These are phyloP conservation scores for Phaffia rhodozyma DNA, from an alignment of 1,284 basidiomycete species.

Conservation along the genomic window DNA sequence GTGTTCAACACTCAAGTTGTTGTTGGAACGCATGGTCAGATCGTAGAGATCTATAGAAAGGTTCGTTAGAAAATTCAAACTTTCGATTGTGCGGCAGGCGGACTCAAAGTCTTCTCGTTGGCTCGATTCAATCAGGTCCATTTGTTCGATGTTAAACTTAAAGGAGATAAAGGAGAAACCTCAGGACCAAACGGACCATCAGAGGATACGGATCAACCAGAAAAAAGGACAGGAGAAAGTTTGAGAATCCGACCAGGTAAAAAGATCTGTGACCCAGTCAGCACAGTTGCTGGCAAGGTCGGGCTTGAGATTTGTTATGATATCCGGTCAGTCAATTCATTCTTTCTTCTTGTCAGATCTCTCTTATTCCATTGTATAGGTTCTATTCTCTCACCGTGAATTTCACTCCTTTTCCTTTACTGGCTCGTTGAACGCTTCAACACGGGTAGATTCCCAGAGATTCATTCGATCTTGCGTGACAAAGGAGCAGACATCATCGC, in stretches of 20 bases:
- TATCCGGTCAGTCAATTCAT: slow-evolving; percentile 29
- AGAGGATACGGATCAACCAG: slow-evolving; percentile 23
- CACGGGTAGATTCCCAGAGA: slow-evolving; percentile 36
- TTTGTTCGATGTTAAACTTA: slow-evolving; percentile 42
- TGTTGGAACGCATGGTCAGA: slow-evolving; percentile 34
- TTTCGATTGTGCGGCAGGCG: too few species aligned
- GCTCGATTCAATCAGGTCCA: slow-evolving; percentile 31
- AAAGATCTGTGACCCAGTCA: slow-evolving; percentile 28
- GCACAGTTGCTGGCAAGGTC: slow-evolving; percentile 34
- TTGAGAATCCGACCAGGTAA: slow-evolving; percentile 33
- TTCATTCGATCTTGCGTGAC: slow-evolving; percentile 34
- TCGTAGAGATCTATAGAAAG: slow-evolving; percentile 37
- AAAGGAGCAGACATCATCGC: slow-evolving; percentile 39
- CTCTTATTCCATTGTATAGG: too few species aligned
- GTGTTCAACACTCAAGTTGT: slow-evolving; percentile 41
- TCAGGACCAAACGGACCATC: slow-evolving; percentile 19
- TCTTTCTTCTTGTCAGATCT: background rate
- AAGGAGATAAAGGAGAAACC: slow-evolving; percentile 19
- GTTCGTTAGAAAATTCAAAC: slow-evolving; percentile 15
- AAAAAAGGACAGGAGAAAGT: slow-evolving; percentile 25
- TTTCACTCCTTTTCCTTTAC: too few species aligned
- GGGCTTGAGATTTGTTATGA: slow-evolving; percentile 44
- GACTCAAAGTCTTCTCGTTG: too few species aligned
- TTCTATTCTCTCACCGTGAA: background rate
- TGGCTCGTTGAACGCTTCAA: background rate